These are phyloP conservation scores for Irineochytrium annulatum DNA, from an alignment of 192 early-diverging fungal genomes.

Conservation along the genomic window DNA sequence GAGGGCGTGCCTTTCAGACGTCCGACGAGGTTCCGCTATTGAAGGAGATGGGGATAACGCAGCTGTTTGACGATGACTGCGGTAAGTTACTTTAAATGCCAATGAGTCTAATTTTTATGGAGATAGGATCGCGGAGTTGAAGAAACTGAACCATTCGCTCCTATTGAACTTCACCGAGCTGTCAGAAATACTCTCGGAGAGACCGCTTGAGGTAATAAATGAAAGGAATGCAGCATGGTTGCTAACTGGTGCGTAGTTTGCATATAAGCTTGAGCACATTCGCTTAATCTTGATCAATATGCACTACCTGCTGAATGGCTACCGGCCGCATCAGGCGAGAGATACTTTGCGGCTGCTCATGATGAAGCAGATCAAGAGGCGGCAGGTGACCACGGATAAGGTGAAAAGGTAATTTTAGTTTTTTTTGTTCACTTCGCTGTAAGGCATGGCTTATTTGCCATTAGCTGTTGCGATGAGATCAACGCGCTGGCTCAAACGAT, in stretches of 20 bases:
- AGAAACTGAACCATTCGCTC: conserved; percentile 24
- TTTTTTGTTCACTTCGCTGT: no score
- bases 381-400: not conserved
- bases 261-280: conserved; percentile 27
- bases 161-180: conserved; percentile 30
- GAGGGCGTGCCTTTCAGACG: conserved; percentile 7
- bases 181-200: conserved; percentile 4
- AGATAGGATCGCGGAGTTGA: conserved; percentile 25
- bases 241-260: conserved; percentile 1
- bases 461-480: no score
- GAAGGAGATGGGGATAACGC: conserved; percentile 9
- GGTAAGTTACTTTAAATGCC: not conserved
- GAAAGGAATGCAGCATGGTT: not conserved
- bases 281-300: conserved; percentile 32
- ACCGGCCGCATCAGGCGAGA: conserved; percentile 29
- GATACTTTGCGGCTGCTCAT: conserved; percentile 26
- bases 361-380: conserved; percentile 20
- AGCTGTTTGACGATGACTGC: conserved; percentile 20
- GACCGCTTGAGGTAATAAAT: conserved; percentile 15
- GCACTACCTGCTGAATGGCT: conserved; percentile 27
- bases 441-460: no score
- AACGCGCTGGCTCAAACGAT: no score
- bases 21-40: conserved; percentile 10
- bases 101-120: not conserved
- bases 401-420: conserved; percentile 18